Percentiles rank a stretch among this genome's conserved stretches.
Conservation (phyloP, 192 early-diverging fungal species). For the Radiomyces spectabilis region DNA sequence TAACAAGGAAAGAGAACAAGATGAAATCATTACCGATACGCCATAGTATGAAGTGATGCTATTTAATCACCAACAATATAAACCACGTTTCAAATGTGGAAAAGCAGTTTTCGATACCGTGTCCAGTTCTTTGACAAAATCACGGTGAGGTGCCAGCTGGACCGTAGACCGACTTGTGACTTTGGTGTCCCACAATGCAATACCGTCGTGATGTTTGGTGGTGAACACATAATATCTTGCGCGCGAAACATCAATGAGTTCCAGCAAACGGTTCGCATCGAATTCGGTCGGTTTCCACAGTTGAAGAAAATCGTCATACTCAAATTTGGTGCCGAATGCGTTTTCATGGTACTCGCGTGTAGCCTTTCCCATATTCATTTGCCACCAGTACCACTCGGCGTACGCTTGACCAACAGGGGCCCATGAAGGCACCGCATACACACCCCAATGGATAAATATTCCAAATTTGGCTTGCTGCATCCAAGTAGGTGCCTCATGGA, state of each 20-base stretch:
- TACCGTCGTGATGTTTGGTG: conserved; percentile 23
- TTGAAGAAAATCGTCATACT: conserved; percentile 12
- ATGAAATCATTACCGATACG: no score
- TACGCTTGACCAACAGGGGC: conserved; percentile 8
- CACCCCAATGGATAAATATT: conserved; percentile 22
- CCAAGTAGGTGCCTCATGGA: conserved; percentile 14
- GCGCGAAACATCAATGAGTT: conserved; percentile 4
- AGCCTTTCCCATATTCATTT: not conserved
- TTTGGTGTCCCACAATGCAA: conserved; percentile 18
- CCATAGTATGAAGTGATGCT: no score
- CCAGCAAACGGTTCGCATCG: conserved; percentile 11
- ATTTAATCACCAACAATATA: conserved; percentile 12
- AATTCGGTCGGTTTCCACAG: conserved; percentile 4
- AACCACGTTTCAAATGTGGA: conserved; percentile 11
- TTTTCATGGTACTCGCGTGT: conserved; percentile 5
- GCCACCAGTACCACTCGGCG: conserved; percentile 21
- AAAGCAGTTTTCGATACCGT: conserved; percentile 1
- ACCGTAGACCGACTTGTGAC: conserved; percentile 11
- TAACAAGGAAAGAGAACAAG: not conserved
- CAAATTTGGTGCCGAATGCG: conserved; percentile 9
- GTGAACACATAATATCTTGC: conserved; percentile 22
- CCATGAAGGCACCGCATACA: conserved; percentile 20
- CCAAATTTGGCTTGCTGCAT: conserved; percentile 14
- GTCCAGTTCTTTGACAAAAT: conserved; percentile 19
- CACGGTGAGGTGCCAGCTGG: conserved; percentile 1